Base-by-base conservation (phyloP, 2,329 filamentous ascomycete genomes). In the Fusarium lyarnte region DNA sequence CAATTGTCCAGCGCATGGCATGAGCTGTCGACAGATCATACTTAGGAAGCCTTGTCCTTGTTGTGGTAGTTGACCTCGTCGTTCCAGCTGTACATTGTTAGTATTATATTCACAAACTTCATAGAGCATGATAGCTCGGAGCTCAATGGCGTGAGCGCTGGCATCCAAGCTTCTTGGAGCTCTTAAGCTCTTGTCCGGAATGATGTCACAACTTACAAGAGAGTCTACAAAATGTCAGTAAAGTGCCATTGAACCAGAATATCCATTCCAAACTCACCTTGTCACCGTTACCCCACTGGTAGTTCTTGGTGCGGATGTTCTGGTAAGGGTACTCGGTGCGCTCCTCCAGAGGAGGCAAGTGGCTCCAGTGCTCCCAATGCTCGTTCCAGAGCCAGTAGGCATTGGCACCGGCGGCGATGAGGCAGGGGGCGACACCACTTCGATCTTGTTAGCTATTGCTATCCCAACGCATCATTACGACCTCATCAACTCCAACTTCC, bases 301-400 rank as follows among this genome's bases (percentile, higher is more conserved):
- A 99, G 90, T 97, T 98, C 92, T 96, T 98, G 83, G 90, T 89
- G 82, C 96, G 93, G 84, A 99, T 93, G 89, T 99, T 99, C 90
- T 97, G 94, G 91, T 97, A 99, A 68, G 94, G 87, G 86, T 98
- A 99, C 87, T 98, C 94, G 79, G 89, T 85, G 81, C 93, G 92
- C 87, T 99, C 96, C 87, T 97, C 94, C 77, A 95, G 87, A 75
- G 96, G 93, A 69, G 93, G 90, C 84, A 93, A 85, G 86, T 98
- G 95, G 58, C 84, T 85, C 90, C 92, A 94, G 89, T 99, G 96
- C 85, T 97, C 93, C 95, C 95, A 98, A 86, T 99, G 96, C 87
- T 97, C 94, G 79, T 90, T 91, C 94, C 94, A 99, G 73, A 97
- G 91, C 81, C 91, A 91, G 83, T 93, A 97, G 79, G 95, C 95